These are phyloP conservation scores for Lepiota brunneoincarnata DNA, from an alignment of 768 basidiomycete species.

Conservation along the genomic window DNA sequence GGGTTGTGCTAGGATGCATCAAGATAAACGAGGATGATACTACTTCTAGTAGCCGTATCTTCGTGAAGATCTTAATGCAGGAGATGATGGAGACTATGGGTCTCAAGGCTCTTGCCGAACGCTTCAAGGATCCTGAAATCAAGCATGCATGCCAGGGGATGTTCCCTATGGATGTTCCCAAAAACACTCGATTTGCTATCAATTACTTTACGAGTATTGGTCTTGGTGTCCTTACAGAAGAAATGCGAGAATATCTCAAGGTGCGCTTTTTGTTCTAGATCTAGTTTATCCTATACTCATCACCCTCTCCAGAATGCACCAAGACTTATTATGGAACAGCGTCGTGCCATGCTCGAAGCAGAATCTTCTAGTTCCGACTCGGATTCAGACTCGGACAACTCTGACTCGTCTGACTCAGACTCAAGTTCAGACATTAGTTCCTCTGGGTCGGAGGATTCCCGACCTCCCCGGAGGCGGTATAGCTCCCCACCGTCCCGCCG, in stretches of 20 bases:
- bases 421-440: slow-evolving; percentile 15
- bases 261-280: slow-evolving; percentile 38
- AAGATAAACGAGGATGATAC: slow-evolving; percentile 98
- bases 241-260: slow-evolving; percentile 95
- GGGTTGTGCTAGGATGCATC: slow-evolving; percentile 80
- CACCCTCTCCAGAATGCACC: slow-evolving; percentile 77
- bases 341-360: slow-evolving; percentile 81
- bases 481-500: slow-evolving; percentile 22
- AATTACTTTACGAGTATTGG: slow-evolving; percentile 98
- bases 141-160: slow-evolving; percentile 70
- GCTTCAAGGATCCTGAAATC: slow-evolving; percentile 88
- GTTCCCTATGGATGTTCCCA: slow-evolving; percentile 96
- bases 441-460: slow-evolving; percentile 9
- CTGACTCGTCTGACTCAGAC: slow-evolving; percentile 16
- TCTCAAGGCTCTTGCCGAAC: slow-evolving; percentile 76
- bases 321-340: slow-evolving; percentile 89
- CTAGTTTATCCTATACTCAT: background rate
- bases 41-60: slow-evolving; percentile 93
- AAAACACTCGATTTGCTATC: slow-evolving; percentile 94
- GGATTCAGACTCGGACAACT: slow-evolving; percentile 27
- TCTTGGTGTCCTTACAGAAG: slow-evolving; percentile 86
- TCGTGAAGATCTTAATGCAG: slow-evolving; percentile 93
- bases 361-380: slow-evolving; percentile 45
- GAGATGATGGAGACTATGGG: slow-evolving; percentile 97
- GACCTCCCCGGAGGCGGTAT: slow-evolving; percentile 24